Evolutionary conservation across 306 rosid species (phyloP).

Genomic region (Lathyrus oleraceus): DNA sequence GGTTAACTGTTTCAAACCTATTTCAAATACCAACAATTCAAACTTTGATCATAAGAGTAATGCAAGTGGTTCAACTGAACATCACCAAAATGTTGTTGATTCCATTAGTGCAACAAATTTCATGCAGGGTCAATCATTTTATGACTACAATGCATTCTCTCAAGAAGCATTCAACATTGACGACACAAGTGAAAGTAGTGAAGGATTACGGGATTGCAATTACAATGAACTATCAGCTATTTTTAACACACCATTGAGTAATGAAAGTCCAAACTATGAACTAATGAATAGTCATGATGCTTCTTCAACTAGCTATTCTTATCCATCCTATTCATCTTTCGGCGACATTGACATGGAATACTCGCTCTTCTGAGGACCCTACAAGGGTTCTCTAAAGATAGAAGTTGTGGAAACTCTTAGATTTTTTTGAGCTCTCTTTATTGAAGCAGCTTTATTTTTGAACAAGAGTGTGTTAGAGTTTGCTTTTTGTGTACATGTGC

Average conservation of each 20-base stretch:
- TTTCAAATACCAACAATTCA: slow-evolving; percentile 39
- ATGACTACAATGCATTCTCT: slow-evolving; percentile 36
- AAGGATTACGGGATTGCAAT: slow-evolving; percentile 55
- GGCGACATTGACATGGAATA: slow-evolving; percentile 73
- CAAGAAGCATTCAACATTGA: slow-evolving; percentile 27
- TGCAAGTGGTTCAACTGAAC: slow-evolving; percentile 38
- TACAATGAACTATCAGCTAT: slow-evolving; percentile 66
- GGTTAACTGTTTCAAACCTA: slow-evolving; percentile 73
- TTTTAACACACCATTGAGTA: slow-evolving; percentile 41
- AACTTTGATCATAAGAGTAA: slow-evolving; percentile 27
- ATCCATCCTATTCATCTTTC: slow-evolving; percentile 56
- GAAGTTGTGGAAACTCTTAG: background rate
- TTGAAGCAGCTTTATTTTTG: background rate
- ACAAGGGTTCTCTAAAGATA: background rate
- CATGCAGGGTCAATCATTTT: slow-evolving; percentile 41
- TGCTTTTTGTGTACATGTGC: slow-evolving; percentile 13
- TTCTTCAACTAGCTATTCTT: slow-evolving; percentile 48
- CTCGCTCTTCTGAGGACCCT: slow-evolving; percentile 1
- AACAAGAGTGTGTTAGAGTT: background rate
- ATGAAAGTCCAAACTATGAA: slow-evolving; percentile 35
- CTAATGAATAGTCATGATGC: slow-evolving; percentile 37
- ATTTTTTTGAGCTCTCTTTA: slow-evolving; percentile 9
- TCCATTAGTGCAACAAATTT: slow-evolving; percentile 34
- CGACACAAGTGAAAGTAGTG: slow-evolving; percentile 45
- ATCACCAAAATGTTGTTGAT: slow-evolving; percentile 28